A percentile compares a stretch with the other conserved stretches of the same genome.
Conservation (phyloP, 2,329 filamentous ascomycete genomes). For the Sporothrix humicola region DNA sequence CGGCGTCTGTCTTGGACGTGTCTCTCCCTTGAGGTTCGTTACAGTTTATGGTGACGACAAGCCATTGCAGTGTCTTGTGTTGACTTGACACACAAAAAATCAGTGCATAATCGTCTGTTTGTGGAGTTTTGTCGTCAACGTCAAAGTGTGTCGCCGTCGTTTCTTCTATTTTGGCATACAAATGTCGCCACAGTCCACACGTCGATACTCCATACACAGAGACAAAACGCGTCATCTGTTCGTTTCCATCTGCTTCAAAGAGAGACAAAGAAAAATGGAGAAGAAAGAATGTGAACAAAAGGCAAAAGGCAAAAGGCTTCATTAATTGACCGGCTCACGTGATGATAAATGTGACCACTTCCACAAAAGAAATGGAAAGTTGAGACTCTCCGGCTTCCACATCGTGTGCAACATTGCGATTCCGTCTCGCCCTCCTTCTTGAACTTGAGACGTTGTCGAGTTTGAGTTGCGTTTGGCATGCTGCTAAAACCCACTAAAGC, state of each 20-base stretch:
- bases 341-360: background rate
- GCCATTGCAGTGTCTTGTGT: too few relatives aligned
- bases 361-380: background rate
- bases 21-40: background rate
- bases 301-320: background rate
- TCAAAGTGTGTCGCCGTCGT: background rate
- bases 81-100: background rate
- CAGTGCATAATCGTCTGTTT: background rate
- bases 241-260: background rate
- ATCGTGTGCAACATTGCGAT: background rate
- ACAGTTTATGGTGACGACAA: background rate
- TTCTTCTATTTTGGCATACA: background rate
- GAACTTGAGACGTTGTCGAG: constrained; percentile 37
- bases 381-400: background rate
- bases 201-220: background rate
- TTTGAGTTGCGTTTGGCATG: constrained; percentile 38
- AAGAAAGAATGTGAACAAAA: too few relatives aligned
- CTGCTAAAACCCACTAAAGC: constrained; percentile 24
- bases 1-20: background rate
- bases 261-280: background rate
- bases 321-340: background rate
- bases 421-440: background rate
- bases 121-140: background rate
- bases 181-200: background rate
- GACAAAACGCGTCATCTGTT: background rate